Evolutionary conservation across 345 rosid genomes (phyloP).

Genomic region (Eutrema heterophyllum): DNA sequence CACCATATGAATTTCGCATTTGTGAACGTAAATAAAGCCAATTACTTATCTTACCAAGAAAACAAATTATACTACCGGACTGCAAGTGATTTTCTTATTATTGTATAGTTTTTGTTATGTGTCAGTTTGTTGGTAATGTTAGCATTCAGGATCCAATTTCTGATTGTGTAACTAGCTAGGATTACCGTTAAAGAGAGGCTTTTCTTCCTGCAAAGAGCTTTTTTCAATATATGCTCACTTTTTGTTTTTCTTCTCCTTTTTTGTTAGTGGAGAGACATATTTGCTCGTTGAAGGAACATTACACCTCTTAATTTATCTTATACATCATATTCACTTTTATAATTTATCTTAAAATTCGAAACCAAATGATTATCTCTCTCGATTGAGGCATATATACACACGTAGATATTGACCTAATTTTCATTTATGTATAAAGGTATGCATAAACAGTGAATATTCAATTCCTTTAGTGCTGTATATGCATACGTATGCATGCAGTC

Average conservation of each 20-base stretch:
- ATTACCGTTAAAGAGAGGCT: conserved; percentile 19
- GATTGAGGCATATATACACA: background rate
- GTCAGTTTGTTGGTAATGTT: conserved; percentile 23
- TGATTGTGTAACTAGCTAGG: conserved; percentile 21
- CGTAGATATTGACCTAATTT: conserved; percentile 9
- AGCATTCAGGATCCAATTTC: conserved; percentile 27
- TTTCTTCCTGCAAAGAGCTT: conserved; percentile 25
- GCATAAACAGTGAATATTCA: conserved; percentile 20
- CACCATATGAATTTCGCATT: background rate
- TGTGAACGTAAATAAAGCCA: background rate
- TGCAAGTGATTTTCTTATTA: background rate
- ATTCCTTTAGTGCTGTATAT: background rate
- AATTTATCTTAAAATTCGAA: conserved; percentile 2
- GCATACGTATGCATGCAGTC: conserved; percentile 34
- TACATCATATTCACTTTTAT: conserved; percentile 13
- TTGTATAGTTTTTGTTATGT: conserved; percentile 5
- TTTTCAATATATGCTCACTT: conserved; percentile 21
- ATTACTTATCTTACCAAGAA: background rate
- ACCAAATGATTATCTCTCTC: conserved; percentile 10
- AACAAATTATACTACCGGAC: background rate
- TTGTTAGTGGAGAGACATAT: conserved; percentile 32
- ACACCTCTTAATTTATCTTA: conserved; percentile 10
- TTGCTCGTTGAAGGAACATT: conserved; percentile 28
- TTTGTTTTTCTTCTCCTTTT: conserved; percentile 11
- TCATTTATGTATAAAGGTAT: background rate